These are phyloP conservation scores for Trypanosoma cruzi DNA, from an alignment of 208 protist genomes.

Conservation along the genomic window DNA sequence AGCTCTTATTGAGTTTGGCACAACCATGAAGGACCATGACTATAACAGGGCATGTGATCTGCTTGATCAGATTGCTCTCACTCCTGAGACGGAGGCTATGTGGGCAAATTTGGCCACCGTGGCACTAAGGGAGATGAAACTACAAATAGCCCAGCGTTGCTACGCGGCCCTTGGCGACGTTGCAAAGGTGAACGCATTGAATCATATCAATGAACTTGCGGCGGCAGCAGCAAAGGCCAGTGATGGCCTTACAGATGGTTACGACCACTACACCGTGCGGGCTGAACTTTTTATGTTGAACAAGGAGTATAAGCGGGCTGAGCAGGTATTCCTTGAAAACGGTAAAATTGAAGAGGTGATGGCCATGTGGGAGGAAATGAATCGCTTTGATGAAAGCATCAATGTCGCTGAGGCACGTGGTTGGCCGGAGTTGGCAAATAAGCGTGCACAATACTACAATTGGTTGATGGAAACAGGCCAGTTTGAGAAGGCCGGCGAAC, in stretches of 20 bases:
- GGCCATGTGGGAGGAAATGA: slow-evolving; percentile 96
- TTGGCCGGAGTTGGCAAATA: slow-evolving; percentile 85
- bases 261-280: slow-evolving; percentile 92
- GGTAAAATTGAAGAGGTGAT: slow-evolving; percentile 94
- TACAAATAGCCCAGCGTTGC: slow-evolving; percentile 95
- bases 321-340: slow-evolving; percentile 95
- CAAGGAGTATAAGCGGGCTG: slow-evolving; percentile 93
- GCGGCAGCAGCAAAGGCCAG: slow-evolving; percentile 54
- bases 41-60: slow-evolving; percentile 92
- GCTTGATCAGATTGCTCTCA: slow-evolving; percentile 87
- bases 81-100: slow-evolving; percentile 95
- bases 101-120: slow-evolving; percentile 91
- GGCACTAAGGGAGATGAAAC: slow-evolving; percentile 86
- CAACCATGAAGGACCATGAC: slow-evolving; percentile 94
- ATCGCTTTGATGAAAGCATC: slow-evolving; percentile 93
- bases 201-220: slow-evolving; percentile 88
- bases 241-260: slow-evolving; percentile 67
- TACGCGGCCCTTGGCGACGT: slow-evolving; percentile 96
- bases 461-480: slow-evolving; percentile 96
- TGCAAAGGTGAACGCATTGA: slow-evolving; percentile 91
- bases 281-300: slow-evolving; percentile 91
- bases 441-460: slow-evolving; percentile 91
- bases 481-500: slow-evolving; percentile 95
- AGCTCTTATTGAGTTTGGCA: slow-evolving; percentile 97
- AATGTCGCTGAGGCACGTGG: slow-evolving; percentile 83